phyloP scores from a whole-genome alignment of 2,329 filamentous ascomycete species.

The Albifimbria verrucaria region DNA sequence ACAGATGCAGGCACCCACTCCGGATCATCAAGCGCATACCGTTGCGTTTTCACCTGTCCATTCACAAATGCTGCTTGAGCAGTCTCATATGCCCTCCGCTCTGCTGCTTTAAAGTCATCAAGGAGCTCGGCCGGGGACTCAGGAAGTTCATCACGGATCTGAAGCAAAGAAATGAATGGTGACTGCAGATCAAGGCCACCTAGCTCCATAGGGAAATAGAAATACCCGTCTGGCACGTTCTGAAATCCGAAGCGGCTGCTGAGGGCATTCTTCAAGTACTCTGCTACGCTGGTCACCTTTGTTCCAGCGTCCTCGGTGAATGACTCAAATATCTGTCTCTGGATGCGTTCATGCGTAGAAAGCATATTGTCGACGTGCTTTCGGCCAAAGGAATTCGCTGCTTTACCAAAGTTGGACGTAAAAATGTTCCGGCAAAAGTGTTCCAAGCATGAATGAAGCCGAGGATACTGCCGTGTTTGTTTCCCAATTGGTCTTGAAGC shows the following conservation, averaged over 20 bases:
- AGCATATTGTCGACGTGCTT: slow-evolving; percentile 52
- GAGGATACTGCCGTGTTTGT: slow-evolving; percentile 48
- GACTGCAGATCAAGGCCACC: slow-evolving; percentile 45
- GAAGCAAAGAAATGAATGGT: slow-evolving; percentile 40
- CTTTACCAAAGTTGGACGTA: slow-evolving; percentile 47
- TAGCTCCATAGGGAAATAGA: slow-evolving; percentile 43
- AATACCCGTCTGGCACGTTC: slow-evolving; percentile 41
- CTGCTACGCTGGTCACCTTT: slow-evolving; percentile 41
- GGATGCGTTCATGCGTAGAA: slow-evolving; percentile 44
- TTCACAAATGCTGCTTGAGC: slow-evolving; percentile 33
- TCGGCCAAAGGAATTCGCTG: slow-evolving; percentile 49
- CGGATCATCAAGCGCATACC: slow-evolving; percentile 10
- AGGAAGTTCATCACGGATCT: slow-evolving; percentile 31
- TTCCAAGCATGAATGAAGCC: slow-evolving; percentile 49
- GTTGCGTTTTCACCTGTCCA: slow-evolving; percentile 7
- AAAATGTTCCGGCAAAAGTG: slow-evolving; percentile 50
- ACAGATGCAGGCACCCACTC: slow-evolving; percentile 25
- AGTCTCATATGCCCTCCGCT: slow-evolving; percentile 29
- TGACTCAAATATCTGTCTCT: slow-evolving; percentile 42
- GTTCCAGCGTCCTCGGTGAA: slow-evolving; percentile 17
- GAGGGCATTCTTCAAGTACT: slow-evolving; percentile 53
- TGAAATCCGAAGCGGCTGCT: slow-evolving; percentile 45
- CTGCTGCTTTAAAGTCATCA: slow-evolving; percentile 27
- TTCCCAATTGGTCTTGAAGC: slow-evolving; percentile 52
- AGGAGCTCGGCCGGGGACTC: slow-evolving; percentile 26